Conservation (phyloP, 208 protist genomes). For the Naegleria gruberi region DNA sequence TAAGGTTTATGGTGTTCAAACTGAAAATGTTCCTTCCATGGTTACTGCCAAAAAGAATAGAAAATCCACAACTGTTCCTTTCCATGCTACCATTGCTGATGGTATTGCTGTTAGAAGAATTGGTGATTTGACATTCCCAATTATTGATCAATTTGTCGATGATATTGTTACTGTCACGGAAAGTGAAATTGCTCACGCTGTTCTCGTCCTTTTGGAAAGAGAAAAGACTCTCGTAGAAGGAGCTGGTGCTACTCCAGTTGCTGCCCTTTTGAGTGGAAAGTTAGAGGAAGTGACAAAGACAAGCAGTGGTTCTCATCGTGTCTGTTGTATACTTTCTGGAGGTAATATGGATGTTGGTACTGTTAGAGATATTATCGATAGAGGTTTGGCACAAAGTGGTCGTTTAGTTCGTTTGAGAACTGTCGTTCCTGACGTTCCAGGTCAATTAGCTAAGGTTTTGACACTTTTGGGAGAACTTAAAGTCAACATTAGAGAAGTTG, state of each 20-base stretch:
- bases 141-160: constrained; percentile 61
- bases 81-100: constrained; percentile 69
- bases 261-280: constrained; percentile 57
- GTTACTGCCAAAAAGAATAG: constrained; percentile 50
- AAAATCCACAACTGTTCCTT: constrained; percentile 47
- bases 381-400: constrained; percentile 43
- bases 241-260: constrained; percentile 58
- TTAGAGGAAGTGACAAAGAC: constrained; percentile 37
- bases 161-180: constrained; percentile 59
- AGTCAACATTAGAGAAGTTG: constrained; percentile 43
- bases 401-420: constrained; percentile 35
- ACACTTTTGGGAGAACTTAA: constrained; percentile 26
- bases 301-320: constrained; percentile 51
- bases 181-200: constrained; percentile 61
- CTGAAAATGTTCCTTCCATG: constrained; percentile 51
- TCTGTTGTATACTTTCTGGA: constrained; percentile 66
- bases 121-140: constrained; percentile 58
- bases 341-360: constrained; percentile 76
- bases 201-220: constrained; percentile 68
- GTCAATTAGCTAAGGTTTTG: constrained; percentile 35
- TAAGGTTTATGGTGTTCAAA: constrained; percentile 71
- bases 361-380: constrained; percentile 44
- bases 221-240: constrained; percentile 79
- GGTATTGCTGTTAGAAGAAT: constrained; percentile 70
- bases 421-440: constrained; percentile 42